Evolutionary conservation across 2,329 filamentous ascomycete genomes (phyloP), one percentile per base, ranked within the genome.

Genomic region (Blumeriella jaapii): DNA sequence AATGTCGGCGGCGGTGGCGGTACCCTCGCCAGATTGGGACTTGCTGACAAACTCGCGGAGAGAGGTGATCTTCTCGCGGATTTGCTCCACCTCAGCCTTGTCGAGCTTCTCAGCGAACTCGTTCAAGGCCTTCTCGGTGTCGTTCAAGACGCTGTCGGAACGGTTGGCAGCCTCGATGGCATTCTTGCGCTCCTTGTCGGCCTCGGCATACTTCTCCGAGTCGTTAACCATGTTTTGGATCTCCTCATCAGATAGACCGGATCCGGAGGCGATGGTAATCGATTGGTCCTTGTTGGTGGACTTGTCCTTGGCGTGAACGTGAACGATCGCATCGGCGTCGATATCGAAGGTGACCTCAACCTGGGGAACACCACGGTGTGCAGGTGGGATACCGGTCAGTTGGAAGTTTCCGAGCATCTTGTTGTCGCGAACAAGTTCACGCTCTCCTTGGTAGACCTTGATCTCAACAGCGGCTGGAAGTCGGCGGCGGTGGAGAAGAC

Each of bases 371-470:
- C 87, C 87, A 61, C 87, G 86, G 71, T 93, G 87, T 38, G 89
- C 89, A 53, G 89, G 89, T 39, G 89, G 89, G 44, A 96, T 95
- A 48, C 89, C 89, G 55, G 94, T 86, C 52, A 96, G 82, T 74
- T 96, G 87, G 83, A 96, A 96, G 82, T 96, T 96, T 45, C 89
- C 89, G 40, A 96, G 77, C 42, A 96, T 69, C 75, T 96, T 96
- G 82, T 96, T 96, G 69, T 96, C 89, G 59, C 79, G 81, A 62
- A 95, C 87, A 46, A 95, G 85, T 71, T 95, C 87, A 83, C 89
- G 89, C 76, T 96, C 89, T 72, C 89, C 89, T 78, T 96, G 87
- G 82, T 78, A 96, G 47, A 96, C 89, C 82, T 96, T 95, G 73
- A 96, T 96, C 72, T 95, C 87, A 58, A 96, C 89, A 52, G 87